Base-by-base conservation (phyloP, 2,329 filamentous ascomycete genomes). In the Madurella mycetomatis region DNA sequence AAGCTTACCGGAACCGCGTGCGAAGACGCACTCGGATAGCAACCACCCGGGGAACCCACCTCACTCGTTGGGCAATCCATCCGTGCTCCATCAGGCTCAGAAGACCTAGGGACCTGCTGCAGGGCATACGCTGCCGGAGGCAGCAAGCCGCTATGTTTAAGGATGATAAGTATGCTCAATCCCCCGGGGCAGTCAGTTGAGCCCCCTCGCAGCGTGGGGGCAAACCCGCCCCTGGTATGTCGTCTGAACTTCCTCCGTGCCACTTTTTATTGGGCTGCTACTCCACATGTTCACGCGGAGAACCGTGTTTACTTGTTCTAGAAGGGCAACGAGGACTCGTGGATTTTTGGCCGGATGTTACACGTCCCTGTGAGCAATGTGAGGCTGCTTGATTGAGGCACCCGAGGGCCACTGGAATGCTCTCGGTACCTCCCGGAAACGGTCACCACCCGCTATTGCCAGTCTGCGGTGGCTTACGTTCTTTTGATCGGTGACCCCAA, bases 271-370 rank as follows among this genome's bases (percentile, higher is more conserved):
- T 51, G 41, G 50, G 41, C 11, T 46, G 5, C 31, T 40, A 42
- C 56, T 60, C 61, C 62, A 64, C 62, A 50, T 54, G 62, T 63
- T 64, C 62, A 47, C 58, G 61, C 59, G 59, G 44, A 50, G 46
- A 62, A 37, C 62, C 61, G 62, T 51, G 42, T n/a, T 7, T 45
- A 47, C 37, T 25, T 45, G 51, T 62, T 61, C 57, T 62, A 57
- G 56, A 63, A 63, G 42, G 46, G 41, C 49, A 49, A 43, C 32
- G 47, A 49, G 59, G 51, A 60, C 56, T 62, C 54, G 56, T 46
- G 41, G 41, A 40, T 16, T 55, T 16, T 55, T 42, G 16, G 30
- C 25, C 41, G 32, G 46, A 42, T 16, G 58, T 58, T 47, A 57
- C 57, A 51, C 15, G 45, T 47, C 49, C 47, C 16, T 31, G 56